Evolutionary conservation across 2,329 filamentous ascomycete species (phyloP), one percentile per base, ranked within the genome.

Genomic region (Exutisphaerella laricina): DNA sequence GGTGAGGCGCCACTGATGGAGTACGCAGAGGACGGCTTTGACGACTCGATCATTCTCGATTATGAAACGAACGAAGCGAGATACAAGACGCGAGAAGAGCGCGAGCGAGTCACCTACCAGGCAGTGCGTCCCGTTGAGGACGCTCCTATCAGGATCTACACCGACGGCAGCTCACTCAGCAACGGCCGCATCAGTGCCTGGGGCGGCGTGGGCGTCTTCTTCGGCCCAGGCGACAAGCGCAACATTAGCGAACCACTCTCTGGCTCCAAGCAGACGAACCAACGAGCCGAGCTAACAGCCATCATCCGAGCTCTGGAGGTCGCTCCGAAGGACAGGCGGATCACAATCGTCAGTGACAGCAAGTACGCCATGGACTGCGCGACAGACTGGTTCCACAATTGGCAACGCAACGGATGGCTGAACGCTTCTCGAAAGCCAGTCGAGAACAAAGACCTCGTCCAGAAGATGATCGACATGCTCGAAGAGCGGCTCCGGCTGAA

Each of bases 241-340:
- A 85, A 85, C 57, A 67, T 94, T 17, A 86, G 85, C 9, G 88
- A 94, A 65, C 79, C 81, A 3, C 76, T 96, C 2, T 67, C 73
- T 39, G 88, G 88, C 38, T 71, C 75, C 12, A 72, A 74, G 7
- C 92, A 97, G 66, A 97, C 92, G 1, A 98, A 98, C 62, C 88
- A 97, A 64, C 85, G 92, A 3, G 92, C 90, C n/a, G 92, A 98
- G 68, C 72, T 98, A 45, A 89, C 85, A 17, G 92, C 88, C 5
- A 84, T 97, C 50, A 72, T 86, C 21, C 84, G 89, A 44, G 89
- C 89, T 1, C 73, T 97, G 16, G 80, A 96, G 58, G 77, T 83
- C 33, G 80, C 82, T 2, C 82, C 85, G 1, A 67, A 77, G 12
- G 73, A 82, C 45, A 75, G 84, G 44, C 72, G 80, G 46, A 76